Evolutionary conservation across 2,329 filamentous ascomycete genomes (phyloP).

Genomic region (Cladorrhinum sp.): DNA sequence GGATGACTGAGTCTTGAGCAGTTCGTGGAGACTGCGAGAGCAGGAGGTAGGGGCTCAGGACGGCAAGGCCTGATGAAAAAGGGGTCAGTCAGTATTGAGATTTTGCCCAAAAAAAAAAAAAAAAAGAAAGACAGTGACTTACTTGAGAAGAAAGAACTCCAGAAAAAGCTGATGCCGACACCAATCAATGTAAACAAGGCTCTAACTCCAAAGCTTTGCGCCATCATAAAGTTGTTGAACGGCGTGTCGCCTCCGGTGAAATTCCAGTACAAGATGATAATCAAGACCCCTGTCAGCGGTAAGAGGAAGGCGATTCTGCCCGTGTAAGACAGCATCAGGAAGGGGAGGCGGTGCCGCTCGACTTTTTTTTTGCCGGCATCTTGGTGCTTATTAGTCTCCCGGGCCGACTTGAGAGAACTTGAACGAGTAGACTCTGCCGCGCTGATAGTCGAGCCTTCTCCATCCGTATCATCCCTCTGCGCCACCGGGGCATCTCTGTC

Average conservation of each 20-base stretch:
- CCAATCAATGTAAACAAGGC: conserved; percentile 41
- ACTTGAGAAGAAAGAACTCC: conserved; percentile 38
- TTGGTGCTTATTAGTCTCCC: not conserved
- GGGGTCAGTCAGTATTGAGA: conserved; percentile 5
- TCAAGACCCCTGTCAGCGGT: conserved; percentile 31
- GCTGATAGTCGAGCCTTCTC: not conserved
- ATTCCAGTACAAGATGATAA: conserved; percentile 38
- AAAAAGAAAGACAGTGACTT: too few relatives aligned
- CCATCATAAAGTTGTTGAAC: conserved; percentile 43
- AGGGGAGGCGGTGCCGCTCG: conserved; percentile 30
- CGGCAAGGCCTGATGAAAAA: conserved; percentile 32
- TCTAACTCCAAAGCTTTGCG: conserved; percentile 37
- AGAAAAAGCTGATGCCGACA: conserved; percentile 38
- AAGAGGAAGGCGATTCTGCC: conserved; percentile 28
- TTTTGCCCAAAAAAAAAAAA: too few relatives aligned
- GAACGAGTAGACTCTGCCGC: too few relatives aligned
- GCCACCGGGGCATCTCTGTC: conserved; percentile 1
- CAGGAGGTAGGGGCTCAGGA: conserved; percentile 37
- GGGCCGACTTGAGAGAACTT: not conserved
- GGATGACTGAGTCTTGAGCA: conserved; percentile 34
- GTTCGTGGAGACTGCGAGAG: conserved; percentile 30
- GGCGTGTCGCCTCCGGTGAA: conserved; percentile 33
- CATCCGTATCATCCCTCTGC: not conserved
- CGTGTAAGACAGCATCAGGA: conserved; percentile 30
- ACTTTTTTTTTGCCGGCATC: conserved; percentile 5